Conservation (phyloP, 768 basidiomycete genomes). For the Aureoboletus auriporus region DNA sequence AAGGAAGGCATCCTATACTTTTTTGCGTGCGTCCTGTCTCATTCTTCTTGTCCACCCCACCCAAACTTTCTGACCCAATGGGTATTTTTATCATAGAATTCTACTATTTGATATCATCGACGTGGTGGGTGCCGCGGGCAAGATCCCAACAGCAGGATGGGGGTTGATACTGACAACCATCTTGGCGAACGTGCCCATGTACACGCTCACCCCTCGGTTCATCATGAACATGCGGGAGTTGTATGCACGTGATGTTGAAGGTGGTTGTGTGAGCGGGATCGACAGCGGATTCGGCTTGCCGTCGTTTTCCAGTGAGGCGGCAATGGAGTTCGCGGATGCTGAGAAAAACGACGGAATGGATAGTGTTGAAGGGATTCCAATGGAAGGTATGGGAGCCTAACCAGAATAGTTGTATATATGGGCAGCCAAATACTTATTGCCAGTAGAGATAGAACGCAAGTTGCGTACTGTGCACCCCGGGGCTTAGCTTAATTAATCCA, state of each 20-base stretch:
- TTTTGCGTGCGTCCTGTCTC: constrained; percentile 1
- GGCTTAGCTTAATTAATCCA: no score
- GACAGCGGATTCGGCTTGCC: constrained; percentile 6
- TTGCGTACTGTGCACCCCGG: no score
- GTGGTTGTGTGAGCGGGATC: background rate
- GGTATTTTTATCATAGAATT: background rate
- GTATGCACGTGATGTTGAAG: background rate
- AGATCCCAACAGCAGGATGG: background rate
- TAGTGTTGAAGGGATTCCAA: background rate
- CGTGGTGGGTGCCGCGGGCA: background rate
- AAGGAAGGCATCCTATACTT: constrained; percentile 10
- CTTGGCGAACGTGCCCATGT: background rate
- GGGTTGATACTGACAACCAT: background rate
- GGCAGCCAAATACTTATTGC: no score
- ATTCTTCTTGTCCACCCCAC: no score
- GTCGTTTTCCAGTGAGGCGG: background rate
- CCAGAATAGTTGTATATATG: no score
- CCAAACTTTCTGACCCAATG: background rate
- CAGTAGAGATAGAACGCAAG: no score
- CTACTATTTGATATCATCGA: background rate
- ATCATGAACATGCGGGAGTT: background rate
- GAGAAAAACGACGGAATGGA: background rate
- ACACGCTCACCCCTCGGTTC: background rate
- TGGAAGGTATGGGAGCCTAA: background rate
- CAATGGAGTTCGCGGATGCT: background rate